These are phyloP conservation scores for Panaeolus papilionaceus DNA, from an alignment of 768 basidiomycete genomes.

Conservation along the genomic window DNA sequence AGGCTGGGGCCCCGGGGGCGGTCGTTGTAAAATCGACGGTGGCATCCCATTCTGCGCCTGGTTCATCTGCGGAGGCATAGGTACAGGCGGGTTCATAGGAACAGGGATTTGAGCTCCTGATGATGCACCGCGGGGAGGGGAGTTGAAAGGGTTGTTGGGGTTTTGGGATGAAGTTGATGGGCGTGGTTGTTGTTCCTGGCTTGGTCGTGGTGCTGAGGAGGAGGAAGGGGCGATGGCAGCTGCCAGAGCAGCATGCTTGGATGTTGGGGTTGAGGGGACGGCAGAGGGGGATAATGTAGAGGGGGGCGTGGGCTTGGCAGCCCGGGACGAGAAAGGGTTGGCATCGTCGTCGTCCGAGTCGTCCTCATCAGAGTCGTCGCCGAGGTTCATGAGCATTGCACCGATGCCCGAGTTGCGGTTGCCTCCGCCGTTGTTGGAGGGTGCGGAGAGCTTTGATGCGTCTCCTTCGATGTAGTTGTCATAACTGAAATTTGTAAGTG, in stretches of 20 bases:
- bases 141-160: not conserved
- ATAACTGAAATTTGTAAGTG: slow-evolving; percentile 51
- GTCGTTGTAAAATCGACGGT: not conserved
- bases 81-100: not conserved
- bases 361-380: slow-evolving; percentile 40
- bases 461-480: slow-evolving; percentile 59
- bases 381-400: slow-evolving; percentile 46
- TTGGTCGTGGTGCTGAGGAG: not conserved
- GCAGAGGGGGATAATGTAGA: slow-evolving; percentile 19
- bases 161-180: not conserved
- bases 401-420: slow-evolving; percentile 61
- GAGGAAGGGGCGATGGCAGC: slow-evolving; percentile 15
- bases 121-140: not conserved
- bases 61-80: not conserved
- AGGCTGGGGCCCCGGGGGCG: slow-evolving; percentile 35
- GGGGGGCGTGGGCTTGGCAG: not conserved
- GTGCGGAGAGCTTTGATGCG: slow-evolving; percentile 22
- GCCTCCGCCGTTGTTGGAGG: slow-evolving; percentile 14
- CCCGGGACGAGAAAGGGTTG: not conserved
- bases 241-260: slow-evolving; percentile 18
- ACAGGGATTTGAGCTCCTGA: not conserved
- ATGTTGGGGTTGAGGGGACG: slow-evolving; percentile 10
- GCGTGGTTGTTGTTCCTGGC: slow-evolving; percentile 3
- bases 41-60: not conserved
- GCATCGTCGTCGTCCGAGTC: slow-evolving; percentile 47